These are phyloP conservation scores for Thinopyrum obtusiflorum DNA, from an alignment of 202 grass and related monocot species.

Conservation along the genomic window DNA sequence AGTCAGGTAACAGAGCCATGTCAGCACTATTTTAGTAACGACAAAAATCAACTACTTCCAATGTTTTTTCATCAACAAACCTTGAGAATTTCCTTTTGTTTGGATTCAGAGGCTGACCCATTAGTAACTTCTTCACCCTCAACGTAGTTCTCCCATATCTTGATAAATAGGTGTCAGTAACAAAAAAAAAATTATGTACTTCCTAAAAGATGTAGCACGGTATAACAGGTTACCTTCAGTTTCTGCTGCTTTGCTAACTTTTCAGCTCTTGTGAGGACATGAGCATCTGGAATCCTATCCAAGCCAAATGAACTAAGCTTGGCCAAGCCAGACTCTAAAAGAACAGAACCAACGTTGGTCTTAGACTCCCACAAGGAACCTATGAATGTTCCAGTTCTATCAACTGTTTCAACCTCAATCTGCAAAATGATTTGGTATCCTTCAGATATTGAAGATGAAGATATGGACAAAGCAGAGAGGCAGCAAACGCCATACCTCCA, in stretches of 20 bases:
- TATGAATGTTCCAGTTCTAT: constrained; percentile 94
- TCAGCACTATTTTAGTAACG: constrained; percentile 21
- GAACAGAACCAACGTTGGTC: constrained; percentile 72
- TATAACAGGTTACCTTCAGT: constrained; percentile 54
- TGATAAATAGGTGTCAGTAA: constrained; percentile 12
- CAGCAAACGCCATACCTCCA: constrained; percentile 32
- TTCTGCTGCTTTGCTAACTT: constrained; percentile 91
- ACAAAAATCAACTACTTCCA: neutral
- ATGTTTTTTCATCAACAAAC: constrained; percentile 44
- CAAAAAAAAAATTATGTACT: neutral
- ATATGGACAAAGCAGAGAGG: neutral
- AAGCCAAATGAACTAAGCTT: constrained; percentile 80
- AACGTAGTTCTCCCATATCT: constrained; percentile 97
- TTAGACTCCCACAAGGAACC: constrained; percentile 87
- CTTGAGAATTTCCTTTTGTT: constrained; percentile 95
- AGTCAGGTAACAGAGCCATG: neutral
- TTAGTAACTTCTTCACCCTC: constrained; percentile 85
- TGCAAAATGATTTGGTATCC: constrained; percentile 34
- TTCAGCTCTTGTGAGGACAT: constrained; percentile 63
- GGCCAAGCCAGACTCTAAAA: constrained; percentile 84
- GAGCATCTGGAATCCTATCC: constrained; percentile 77
- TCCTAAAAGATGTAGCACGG: neutral
- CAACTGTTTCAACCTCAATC: constrained; percentile 96
- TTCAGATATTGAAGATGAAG: constrained; percentile 7
- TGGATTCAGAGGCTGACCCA: constrained; percentile 59